These are phyloP conservation scores for Aspergillus chevalieri DNA, from an alignment of 2,329 filamentous ascomycete genomes.

Conservation along the genomic window DNA sequence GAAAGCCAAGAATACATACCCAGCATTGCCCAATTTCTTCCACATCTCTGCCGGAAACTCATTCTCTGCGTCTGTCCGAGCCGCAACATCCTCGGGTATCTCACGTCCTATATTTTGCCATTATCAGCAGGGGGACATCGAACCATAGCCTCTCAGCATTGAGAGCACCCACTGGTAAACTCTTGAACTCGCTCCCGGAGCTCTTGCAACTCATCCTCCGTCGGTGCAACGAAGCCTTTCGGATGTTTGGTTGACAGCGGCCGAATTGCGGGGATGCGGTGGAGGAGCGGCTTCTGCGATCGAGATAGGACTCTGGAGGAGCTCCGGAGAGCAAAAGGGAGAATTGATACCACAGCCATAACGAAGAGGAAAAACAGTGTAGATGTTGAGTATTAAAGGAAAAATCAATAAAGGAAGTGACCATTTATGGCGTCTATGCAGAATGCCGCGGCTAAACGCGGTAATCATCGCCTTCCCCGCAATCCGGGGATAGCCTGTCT, in stretches of 20 bases:
- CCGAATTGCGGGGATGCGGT: constrained; percentile 23
- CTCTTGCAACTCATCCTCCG: constrained; percentile 68
- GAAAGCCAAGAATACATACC: constrained; percentile 27
- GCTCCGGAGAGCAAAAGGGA: constrained; percentile 30
- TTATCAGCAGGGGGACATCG: not conserved
- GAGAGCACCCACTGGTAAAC: constrained; percentile 56
- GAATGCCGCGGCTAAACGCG: constrained; percentile 38
- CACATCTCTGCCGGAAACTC: constrained; percentile 88
- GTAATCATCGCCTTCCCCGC: constrained; percentile 35
- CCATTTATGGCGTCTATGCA: not conserved
- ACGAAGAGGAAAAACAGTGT: not conserved
- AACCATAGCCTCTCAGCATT: not conserved
- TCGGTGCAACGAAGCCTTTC: constrained; percentile 58
- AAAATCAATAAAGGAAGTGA: constrained; percentile 4
- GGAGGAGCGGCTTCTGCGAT: constrained; percentile 23
- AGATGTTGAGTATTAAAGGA: not conserved
- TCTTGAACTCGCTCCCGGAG: constrained; percentile 79
- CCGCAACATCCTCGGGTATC: constrained; percentile 75
- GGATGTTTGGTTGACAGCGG: constrained; percentile 64
- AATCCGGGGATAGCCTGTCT: constrained; percentile 6
- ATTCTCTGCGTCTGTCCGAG: constrained; percentile 77
- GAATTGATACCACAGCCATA: constrained; percentile 26
- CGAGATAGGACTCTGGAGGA: constrained; percentile 24
- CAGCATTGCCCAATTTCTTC: constrained; percentile 86
- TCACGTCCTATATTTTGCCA: constrained; percentile 56